These are phyloP conservation scores for Yarrowia divulgata DNA, from an alignment of 805 yeast species.

Conservation along the genomic window DNA sequence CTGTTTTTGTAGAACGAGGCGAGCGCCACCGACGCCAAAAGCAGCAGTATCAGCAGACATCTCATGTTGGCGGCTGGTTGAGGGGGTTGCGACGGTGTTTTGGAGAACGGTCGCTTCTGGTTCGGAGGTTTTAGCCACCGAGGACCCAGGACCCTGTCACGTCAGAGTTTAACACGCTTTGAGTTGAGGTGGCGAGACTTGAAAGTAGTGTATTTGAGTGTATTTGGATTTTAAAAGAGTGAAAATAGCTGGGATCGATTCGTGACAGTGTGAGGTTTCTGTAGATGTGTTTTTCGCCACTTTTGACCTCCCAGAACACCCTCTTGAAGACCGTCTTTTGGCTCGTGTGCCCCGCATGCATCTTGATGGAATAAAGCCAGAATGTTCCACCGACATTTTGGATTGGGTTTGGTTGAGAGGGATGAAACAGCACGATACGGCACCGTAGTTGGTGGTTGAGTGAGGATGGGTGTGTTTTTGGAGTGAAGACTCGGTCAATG, in stretches of 20 bases:
- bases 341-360: constrained; percentile 22
- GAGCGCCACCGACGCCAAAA: constrained; percentile 36
- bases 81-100: neutral
- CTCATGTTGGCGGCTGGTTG: constrained; percentile 28
- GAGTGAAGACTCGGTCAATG: too few species aligned
- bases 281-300: neutral
- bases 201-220: neutral
- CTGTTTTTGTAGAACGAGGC: constrained; percentile 39
- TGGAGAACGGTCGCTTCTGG: neutral
- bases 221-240: too few species aligned
- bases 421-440: too few species aligned
- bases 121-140: constrained; percentile 18
- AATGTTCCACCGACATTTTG: constrained; percentile 6
- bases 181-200: constrained; percentile 16
- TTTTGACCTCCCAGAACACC: neutral
- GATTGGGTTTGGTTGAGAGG: neutral
- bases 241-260: too few species aligned
- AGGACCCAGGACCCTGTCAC: constrained; percentile 12
- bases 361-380: neutral
- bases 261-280: neutral
- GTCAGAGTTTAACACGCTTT: constrained; percentile 23
- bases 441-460: too few species aligned
- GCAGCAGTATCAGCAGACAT: constrained; percentile 28
- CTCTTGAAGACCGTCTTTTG: neutral
- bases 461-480: too few species aligned